These are phyloP conservation scores for Fonsecaea pedrosoi DNA, from an alignment of 2,329 filamentous ascomycete species.

Conservation along the genomic window DNA sequence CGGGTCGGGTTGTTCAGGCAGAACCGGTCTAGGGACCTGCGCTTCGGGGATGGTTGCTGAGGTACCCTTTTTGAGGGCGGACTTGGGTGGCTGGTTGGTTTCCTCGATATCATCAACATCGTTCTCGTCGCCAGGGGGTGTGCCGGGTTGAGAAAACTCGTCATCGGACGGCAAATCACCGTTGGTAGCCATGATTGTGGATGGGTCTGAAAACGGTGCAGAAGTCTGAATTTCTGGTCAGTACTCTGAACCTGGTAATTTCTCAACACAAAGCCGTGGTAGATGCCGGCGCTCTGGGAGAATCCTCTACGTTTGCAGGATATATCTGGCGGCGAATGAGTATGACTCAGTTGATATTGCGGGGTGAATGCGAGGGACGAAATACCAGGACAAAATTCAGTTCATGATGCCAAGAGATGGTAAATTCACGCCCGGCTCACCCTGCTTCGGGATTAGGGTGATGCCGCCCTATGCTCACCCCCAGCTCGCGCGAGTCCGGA, in stretches of 20 bases:
- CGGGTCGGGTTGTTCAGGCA: slow-evolving; percentile 92
- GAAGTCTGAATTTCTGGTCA: background rate
- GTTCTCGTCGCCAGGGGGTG: slow-evolving; percentile 54
- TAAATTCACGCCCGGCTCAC: too few species aligned
- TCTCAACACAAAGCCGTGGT: background rate
- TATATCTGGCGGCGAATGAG: background rate
- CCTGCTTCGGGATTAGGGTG: too few species aligned
- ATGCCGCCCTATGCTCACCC: too few species aligned
- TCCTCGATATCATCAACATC: slow-evolving; percentile 66
- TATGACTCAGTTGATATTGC: slow-evolving; percentile 3
- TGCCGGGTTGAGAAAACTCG: slow-evolving; percentile 60
- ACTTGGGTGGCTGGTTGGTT: slow-evolving; percentile 72
- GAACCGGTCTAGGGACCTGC: slow-evolving; percentile 66
- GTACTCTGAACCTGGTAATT: background rate
- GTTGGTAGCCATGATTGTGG: slow-evolving; percentile 42
- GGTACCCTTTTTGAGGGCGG: slow-evolving; percentile 80
- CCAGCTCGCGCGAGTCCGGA: too few species aligned
- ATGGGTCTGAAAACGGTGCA: background rate
- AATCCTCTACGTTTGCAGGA: background rate
- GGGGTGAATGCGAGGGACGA: background rate
- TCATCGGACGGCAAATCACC: slow-evolving; percentile 53
- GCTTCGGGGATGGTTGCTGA: slow-evolving; percentile 56
- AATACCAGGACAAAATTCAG: background rate
- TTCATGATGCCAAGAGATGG: slow-evolving; percentile 7
- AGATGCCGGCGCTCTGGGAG: background rate